A percentile compares a stretch with the other conserved stretches of the same genome.
Evolutionary conservation across 306 rosid species (phyloP).

Genomic region (Begonia peltatifolia): DNA sequence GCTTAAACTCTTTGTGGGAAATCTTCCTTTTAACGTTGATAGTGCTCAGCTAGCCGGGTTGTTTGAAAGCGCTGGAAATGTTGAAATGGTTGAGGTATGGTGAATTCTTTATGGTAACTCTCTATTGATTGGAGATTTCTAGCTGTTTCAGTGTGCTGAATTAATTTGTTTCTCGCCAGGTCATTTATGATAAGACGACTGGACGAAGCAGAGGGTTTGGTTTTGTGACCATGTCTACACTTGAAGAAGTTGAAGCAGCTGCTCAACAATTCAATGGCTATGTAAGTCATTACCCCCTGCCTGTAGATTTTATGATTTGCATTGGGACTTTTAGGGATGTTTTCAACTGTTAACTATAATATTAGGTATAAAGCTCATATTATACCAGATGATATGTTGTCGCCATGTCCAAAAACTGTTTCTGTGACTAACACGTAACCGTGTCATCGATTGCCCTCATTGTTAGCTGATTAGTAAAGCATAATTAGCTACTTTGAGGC

Average conservation of each 20-base stretch:
- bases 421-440: too few species aligned
- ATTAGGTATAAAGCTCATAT: too few species aligned
- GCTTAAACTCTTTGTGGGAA: conserved; percentile 68
- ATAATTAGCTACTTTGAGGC: too few species aligned
- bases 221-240: conserved; percentile 79
- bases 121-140: neutral
- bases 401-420: too few species aligned
- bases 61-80: conserved; percentile 62
- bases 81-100: conserved; percentile 76
- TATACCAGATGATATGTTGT: too few species aligned
- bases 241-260: conserved; percentile 61
- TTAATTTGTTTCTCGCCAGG: conserved; percentile 20
- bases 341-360: too few species aligned
- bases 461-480: too few species aligned
- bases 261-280: conserved; percentile 78
- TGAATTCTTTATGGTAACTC: neutral
- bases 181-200: conserved; percentile 72
- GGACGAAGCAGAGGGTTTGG: conserved; percentile 96
- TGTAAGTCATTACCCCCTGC: conserved; percentile 33
- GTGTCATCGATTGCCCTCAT: neutral
- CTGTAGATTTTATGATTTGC: neutral
- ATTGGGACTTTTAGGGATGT: too few species aligned
- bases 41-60: conserved; percentile 81
- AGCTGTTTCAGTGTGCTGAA: neutral
- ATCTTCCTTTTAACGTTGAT: conserved; percentile 70